Evolutionary conservation across 2,329 filamentous ascomycete species (phyloP), one percentile per base, ranked within the genome.

Genomic region (Fusarium tjaetaba): DNA sequence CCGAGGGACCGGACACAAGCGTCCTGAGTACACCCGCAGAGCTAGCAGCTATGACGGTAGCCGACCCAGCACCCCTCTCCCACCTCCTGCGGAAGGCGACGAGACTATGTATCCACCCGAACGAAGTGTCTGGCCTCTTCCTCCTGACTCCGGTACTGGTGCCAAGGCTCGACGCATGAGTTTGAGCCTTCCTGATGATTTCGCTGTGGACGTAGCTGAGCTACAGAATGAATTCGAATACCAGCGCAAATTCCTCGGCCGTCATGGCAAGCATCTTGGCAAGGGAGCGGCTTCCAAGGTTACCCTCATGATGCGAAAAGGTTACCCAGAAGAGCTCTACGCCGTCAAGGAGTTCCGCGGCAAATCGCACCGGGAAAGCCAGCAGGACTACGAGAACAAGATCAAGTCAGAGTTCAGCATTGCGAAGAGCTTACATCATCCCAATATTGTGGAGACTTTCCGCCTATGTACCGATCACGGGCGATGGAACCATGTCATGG

Each of bases 371-470:
- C 86, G 88, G 45, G 94, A 97, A 80, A 90, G 88, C 15, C 86
- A 89, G 70, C 88, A 90, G 36, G 93, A 96, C 57, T 97, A 97
- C 81, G 89, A 93, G 74, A 92, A 94, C 82, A 96, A 97, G 85
- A 93, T 97, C 85, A 97, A 96, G 82, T 95, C 93, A 3, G 95
- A 97, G 80, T 97, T 91, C 84, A 94, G 91, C 81, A 95, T 97
- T 73, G 93, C 93, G 68, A 95, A 95, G 85, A 94, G 93, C 73
- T 84, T 95, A 69, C 90, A 94, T 77, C 94, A 97, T 80, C 94
- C 94, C 57, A 97, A 97, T 81, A 93, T 97, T 76, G 93, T 97
- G 72, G 89, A 94, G 81, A 95, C 94, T 0, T 84, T 95, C 62
- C 90, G 92, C 36, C 86, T 97, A 11, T 96, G 94, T 84, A 90